Evolutionary conservation across 2,329 filamentous ascomycete genomes (phyloP), one percentile per base, ranked within the genome.

Genomic region (Penicillium vulpinum): DNA sequence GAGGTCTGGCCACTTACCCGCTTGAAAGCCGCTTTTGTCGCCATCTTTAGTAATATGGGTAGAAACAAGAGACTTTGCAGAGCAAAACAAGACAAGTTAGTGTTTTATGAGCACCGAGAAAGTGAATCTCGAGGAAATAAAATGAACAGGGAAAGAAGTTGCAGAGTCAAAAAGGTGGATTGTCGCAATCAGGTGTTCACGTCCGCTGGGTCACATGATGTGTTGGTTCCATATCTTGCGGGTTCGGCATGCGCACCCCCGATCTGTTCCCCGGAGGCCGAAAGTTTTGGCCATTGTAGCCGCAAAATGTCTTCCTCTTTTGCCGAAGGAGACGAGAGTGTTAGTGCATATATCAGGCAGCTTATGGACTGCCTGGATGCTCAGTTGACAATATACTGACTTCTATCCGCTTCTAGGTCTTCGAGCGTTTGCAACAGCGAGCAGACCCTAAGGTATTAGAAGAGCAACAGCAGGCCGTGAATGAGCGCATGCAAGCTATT

Each of bases 21-120:
- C 77, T 89, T 90, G 75, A 86, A 86, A 21, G 88, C 88, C 64
- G 88, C 86, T 72, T 86, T 87, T 69, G 85, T 89, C 49, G 88
- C 87, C 88, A 90, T 90, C 62, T 68, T 70, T 55, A 11, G 33
- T 15, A 15, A 47, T 38, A n/a, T 15, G 18, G 24, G n/a, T 10
- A 22, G 31, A 52, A 45, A 24, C 7, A 16, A 13, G 28, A 51
- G 21, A 33, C 0, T 15, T 38, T 4, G 5, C n/a, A 29, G 28
- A 22, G n/a, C 21, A 26, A 29, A 50, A 29, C 1, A 18, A 21
- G n/a, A 39, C 31, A 18, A 46, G 1, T 2, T 28, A 2, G 21
- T 7, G 0, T 10, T 21, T 10, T n/a, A 44, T 33, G 16, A 28
- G 26, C 4, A 39, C 43, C 6, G 16, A 3, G 11, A 39, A 26